Base-by-base conservation (phyloP, 805 yeast species). In the Schwanniomyces occidentalis region DNA sequence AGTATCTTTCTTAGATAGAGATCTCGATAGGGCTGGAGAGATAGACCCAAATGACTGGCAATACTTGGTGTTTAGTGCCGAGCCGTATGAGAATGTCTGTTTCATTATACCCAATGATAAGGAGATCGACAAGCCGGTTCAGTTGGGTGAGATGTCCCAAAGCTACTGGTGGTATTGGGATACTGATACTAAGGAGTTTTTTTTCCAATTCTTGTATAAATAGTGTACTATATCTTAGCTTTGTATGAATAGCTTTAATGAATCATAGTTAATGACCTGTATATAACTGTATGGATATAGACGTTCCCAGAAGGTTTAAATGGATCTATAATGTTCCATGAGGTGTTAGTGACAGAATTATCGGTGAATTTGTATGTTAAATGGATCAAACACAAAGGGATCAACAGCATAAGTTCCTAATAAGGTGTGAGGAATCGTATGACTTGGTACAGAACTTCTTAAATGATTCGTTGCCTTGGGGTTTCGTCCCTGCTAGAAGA, bases 71-170 rank as follows among this genome's bases (percentile, higher is more conserved):
- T 61, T 90, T 0, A 80, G 89, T n/a, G 93, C 83, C 3, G 96
- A 88, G 54, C 97, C 97, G 2, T 93, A 87, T 56, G 91, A 88
- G 41, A 87, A 82, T 39, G 68, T 88, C 7, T 85, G 83, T 1
- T 65, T 91, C 38, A 81, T 86, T 39, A 69, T 93, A 8, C 95
- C 95, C 1, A 69, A 78, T 10, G 76, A 78, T 16, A 65, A 79
- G 9, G 78, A 73, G 41, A 58, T 66, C 14, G 69, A 65, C 14
- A 66, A 60, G 10, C 63, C 63, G 7, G 36, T 34, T 3, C 54
- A 51, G 4, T 37, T 37, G 16, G 48, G 38, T 3, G 54, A 48
- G 15, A 55, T 57, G 54, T 45, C 58, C 7, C 50, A 52, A 4
- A 44, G 55, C 6, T 72, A 77, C 22, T 85, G 89, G 84, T 77